These are phyloP conservation scores for Scedosporium dehoogii DNA, from an alignment of 2,329 filamentous ascomycete genomes.

Conservation along the genomic window DNA sequence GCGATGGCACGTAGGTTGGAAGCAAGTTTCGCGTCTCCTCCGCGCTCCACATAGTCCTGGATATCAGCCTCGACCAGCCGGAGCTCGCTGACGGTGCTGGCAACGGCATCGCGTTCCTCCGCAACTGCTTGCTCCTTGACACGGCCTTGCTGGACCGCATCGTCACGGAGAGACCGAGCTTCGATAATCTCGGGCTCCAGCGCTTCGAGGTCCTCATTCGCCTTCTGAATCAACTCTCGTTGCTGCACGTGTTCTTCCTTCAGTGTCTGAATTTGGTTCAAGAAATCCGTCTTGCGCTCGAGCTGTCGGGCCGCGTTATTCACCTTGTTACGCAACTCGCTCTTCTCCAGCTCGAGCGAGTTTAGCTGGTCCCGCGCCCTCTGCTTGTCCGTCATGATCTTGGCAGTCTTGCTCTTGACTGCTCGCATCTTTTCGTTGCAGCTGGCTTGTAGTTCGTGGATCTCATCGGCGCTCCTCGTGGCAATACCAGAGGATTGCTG, in stretches of 20 bases:
- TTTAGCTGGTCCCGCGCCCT: constrained; percentile 58
- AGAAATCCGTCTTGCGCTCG: constrained; percentile 67
- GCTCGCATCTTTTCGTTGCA: constrained; percentile 57
- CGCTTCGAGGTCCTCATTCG: constrained; percentile 63
- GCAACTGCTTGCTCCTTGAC: constrained; percentile 63
- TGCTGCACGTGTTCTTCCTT: constrained; percentile 60
- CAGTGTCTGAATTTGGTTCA: constrained; percentile 62
- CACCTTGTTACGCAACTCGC: constrained; percentile 65
- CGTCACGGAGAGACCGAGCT: constrained; percentile 67
- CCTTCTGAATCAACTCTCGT: constrained; percentile 56
- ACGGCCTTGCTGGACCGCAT: constrained; percentile 61
- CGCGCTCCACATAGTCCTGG: constrained; percentile 64
- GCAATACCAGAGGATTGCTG: constrained; percentile 59
- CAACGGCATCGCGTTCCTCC: constrained; percentile 60
- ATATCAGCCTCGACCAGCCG: constrained; percentile 69
- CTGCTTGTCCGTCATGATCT: constrained; percentile 61
- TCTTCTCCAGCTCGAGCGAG: constrained; percentile 64
- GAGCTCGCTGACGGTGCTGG: constrained; percentile 67
- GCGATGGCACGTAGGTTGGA: constrained; percentile 61
- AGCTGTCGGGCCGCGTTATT: constrained; percentile 62
- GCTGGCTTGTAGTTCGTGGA: constrained; percentile 64
- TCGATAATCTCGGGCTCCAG: constrained; percentile 68
- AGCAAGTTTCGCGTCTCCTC: constrained; percentile 62
- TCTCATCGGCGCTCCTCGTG: constrained; percentile 68
- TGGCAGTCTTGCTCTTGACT: constrained; percentile 53